These are phyloP conservation scores for Solanum medicagineum DNA, from an alignment of 257 asterid genomes.

Conservation along the genomic window DNA sequence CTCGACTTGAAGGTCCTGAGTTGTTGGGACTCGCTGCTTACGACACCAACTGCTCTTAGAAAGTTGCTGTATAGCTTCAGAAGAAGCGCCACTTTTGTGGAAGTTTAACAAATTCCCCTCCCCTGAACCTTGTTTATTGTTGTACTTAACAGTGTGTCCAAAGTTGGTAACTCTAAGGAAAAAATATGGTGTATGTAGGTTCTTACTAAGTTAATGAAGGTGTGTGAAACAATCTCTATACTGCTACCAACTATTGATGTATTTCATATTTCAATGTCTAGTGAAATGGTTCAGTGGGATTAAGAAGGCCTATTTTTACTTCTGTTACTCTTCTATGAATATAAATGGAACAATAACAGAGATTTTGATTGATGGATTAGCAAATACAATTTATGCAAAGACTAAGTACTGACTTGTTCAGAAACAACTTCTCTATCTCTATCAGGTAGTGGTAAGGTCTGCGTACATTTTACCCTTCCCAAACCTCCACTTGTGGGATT, in stretches of 20 bases:
- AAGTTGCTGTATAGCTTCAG: background rate
- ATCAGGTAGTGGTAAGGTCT: no score
- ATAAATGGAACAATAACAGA: background rate
- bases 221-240: background rate
- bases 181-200: background rate
- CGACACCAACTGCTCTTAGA: conserved; percentile 7
- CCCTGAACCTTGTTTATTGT: background rate
- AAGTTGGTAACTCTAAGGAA: background rate
- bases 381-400: background rate
- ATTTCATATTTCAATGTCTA: background rate
- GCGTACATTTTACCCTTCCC: no score
- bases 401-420: background rate
- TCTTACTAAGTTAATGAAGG: background rate
- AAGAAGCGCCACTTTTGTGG: background rate
- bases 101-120: background rate
- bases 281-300: background rate
- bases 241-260: background rate
- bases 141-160: background rate
- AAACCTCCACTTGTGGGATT: no score
- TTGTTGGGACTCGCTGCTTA: conserved; percentile 6
- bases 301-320: background rate
- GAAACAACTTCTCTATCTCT: no score
- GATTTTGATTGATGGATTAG: background rate
- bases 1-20: conserved; percentile 7
- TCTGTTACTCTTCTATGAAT: background rate